Evolutionary conservation across 2,329 filamentous ascomycete genomes (phyloP).

Genomic region (Fusarium nodosum): DNA sequence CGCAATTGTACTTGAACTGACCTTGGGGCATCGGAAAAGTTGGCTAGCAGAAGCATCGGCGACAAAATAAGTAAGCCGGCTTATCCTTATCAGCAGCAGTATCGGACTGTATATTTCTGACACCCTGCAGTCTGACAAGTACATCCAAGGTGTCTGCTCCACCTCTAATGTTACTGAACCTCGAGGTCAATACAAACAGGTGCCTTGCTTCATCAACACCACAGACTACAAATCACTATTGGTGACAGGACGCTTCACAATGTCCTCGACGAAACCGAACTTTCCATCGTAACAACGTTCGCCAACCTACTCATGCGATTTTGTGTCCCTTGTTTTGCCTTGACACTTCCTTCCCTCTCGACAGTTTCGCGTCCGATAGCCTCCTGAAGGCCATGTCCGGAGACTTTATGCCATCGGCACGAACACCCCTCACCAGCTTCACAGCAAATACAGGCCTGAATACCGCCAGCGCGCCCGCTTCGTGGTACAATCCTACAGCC

Average conservation of each 20-base stretch:
- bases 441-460: constrained; percentile 26
- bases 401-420: constrained; percentile 40
- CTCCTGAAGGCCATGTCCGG: constrained; percentile 44
- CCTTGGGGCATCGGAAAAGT: background rate
- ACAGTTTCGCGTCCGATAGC: constrained; percentile 20
- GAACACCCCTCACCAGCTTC: constrained; percentile 41
- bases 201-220: constrained; percentile 31
- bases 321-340: background rate
- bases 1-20: constrained; percentile 6
- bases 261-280: constrained; percentile 36
- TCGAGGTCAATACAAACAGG: constrained; percentile 24
- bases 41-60: background rate
- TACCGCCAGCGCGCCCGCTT: constrained; percentile 21
- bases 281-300: constrained; percentile 25
- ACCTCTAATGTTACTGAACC: constrained; percentile 4
- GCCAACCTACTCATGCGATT: constrained; percentile 7
- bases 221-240: constrained; percentile 32
- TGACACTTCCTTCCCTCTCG: background rate
- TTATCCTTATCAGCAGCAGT: background rate
- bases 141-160: constrained; percentile 11
- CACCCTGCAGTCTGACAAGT: constrained; percentile 6
- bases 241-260: constrained; percentile 41
- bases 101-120: background rate
- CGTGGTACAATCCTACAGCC: constrained; percentile 68
- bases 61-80: background rate